Evolutionary conservation across 2,329 filamentous ascomycete species (phyloP).

Genomic region (Aschersonia sp.): DNA sequence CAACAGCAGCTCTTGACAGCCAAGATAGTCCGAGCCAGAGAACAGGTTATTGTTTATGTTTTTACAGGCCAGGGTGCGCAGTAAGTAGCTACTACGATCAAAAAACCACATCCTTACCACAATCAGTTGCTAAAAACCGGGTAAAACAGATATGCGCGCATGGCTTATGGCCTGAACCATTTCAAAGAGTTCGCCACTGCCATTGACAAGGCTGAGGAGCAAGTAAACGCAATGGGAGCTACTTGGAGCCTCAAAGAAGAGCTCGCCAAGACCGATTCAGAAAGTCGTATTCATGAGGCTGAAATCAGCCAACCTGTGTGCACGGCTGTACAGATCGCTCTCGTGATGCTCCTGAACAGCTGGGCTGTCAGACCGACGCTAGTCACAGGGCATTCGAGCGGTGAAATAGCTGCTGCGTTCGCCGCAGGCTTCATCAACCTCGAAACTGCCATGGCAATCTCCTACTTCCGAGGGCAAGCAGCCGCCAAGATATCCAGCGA

Average conservation of each 20-base stretch:
- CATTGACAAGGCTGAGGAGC: conserved; percentile 7
- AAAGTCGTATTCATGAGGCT: conserved; percentile 4
- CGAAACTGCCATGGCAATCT: conserved; percentile 6
- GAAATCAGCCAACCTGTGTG: conserved; percentile 17
- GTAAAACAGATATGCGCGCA: conserved; percentile 1
- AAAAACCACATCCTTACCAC: too few species aligned
- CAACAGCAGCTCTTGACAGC: conserved; percentile 4
- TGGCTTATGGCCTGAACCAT: conserved; percentile 2
- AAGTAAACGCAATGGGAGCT: conserved; percentile 9
- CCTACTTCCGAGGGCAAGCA: conserved; percentile 8
- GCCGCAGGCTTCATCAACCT: conserved; percentile 12
- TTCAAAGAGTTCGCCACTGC: conserved; percentile 5
- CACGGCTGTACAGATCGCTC: conserved; percentile 21
- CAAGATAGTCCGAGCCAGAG: neutral
- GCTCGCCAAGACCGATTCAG: conserved; percentile 6
- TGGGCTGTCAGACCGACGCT: conserved; percentile 12
- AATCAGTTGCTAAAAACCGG: too few species aligned
- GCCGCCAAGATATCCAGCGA: conserved; percentile 3
- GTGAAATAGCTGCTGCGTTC: conserved; percentile 20
- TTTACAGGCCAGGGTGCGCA: conserved; percentile 22
- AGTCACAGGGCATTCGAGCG: conserved; percentile 17
- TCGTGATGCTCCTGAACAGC: conserved; percentile 15
- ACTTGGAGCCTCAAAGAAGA: conserved; percentile 13
- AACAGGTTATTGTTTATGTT: conserved; percentile 7
- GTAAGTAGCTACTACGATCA: too few species aligned